Percentiles rank a stretch among this genome's conserved stretches.
Evolutionary conservation across 805 yeast species (phyloP).

Genomic region (Wickerhamiella siamensis): DNA sequence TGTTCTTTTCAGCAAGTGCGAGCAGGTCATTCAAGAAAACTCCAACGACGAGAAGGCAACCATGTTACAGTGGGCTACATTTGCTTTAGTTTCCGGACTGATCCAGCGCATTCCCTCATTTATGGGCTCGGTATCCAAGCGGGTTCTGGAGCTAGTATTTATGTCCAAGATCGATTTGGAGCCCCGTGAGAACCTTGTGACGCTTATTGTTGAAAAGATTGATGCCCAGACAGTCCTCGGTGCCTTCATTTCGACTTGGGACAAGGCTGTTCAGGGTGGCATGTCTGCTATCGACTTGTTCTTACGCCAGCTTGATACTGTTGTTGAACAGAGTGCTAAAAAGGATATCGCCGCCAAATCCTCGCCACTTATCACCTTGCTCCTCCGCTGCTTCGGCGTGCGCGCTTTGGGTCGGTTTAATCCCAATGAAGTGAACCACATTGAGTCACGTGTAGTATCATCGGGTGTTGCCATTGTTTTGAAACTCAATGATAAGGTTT

Average conservation of each 20-base stretch:
- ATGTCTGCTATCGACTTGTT: conserved; percentile 47
- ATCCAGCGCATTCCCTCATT: conserved; percentile 78
- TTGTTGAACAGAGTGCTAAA: conserved; percentile 55
- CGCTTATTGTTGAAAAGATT: conserved; percentile 49
- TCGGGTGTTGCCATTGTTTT: conserved; percentile 66
- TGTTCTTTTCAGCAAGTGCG: conserved; percentile 50
- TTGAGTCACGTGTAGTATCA: conserved; percentile 61
- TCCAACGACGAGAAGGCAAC: conserved; percentile 15
- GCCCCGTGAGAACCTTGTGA: conserved; percentile 37
- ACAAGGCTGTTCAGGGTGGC: conserved; percentile 23
- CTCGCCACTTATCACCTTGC: conserved; percentile 48
- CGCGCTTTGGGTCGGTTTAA: conserved; percentile 45
- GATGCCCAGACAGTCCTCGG: conserved; percentile 46
- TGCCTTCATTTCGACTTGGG: conserved; percentile 53
- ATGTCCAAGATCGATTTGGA: conserved; percentile 34
- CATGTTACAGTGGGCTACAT: conserved; percentile 52
- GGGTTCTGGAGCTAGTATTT: conserved; percentile 41
- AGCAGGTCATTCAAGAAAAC: conserved; percentile 24
- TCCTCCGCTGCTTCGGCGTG: conserved; percentile 58
- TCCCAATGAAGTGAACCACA: conserved; percentile 58
- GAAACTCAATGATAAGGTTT: conserved; percentile 85
- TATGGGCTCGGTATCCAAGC: conserved; percentile 51
- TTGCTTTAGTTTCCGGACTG: conserved; percentile 58
- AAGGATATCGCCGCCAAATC: conserved; percentile 63
- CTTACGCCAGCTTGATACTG: conserved; percentile 49